phyloP scores from a whole-genome alignment of 1,284 basidiomycete genomes.

The Ceratobasidium sp. region DNA sequence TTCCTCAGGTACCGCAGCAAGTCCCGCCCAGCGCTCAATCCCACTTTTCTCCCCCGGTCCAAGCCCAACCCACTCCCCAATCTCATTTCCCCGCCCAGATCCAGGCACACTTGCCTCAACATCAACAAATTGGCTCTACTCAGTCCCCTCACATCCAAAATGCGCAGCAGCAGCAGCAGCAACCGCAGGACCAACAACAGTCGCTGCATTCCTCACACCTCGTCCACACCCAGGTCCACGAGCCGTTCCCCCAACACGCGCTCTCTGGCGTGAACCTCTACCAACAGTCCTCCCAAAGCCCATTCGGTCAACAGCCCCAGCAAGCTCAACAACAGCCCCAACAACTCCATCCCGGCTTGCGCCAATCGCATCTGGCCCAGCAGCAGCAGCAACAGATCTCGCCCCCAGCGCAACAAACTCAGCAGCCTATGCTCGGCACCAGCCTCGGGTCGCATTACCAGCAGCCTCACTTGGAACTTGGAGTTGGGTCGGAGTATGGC shows the following conservation, averaged over 20 bases:
- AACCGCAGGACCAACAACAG: conserved; percentile 7
- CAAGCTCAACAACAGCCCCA: conserved; percentile 32
- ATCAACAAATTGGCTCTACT: neutral
- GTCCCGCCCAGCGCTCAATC: neutral
- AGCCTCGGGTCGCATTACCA: conserved; percentile 12
- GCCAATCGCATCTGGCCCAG: conserved; percentile 11
- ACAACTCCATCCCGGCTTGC: conserved; percentile 32
- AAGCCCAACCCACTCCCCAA: neutral
- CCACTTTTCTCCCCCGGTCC: conserved; percentile 7
- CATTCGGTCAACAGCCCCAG: conserved; percentile 49
- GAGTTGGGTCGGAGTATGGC: conserved; percentile 10
- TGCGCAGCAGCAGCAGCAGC: conserved; percentile 19
- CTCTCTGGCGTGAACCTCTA: conserved; percentile 48
- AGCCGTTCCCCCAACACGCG: conserved; percentile 63
- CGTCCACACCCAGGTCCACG: conserved; percentile 57
- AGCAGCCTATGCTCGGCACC: conserved; percentile 1
- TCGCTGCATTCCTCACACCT: conserved; percentile 14
- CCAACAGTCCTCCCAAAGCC: conserved; percentile 30
- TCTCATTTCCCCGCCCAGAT: conserved; percentile 6
- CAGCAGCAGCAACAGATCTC: conserved; percentile 14
- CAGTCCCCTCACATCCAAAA: conserved; percentile 19
- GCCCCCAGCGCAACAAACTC: conserved; percentile 8
- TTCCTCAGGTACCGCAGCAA: neutral
- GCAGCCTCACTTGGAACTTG: conserved; percentile 11
- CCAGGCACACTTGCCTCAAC: neutral